Conservation (phyloP, 192 early-diverging fungal genomes). For the Obelidium mucronatum region DNA sequence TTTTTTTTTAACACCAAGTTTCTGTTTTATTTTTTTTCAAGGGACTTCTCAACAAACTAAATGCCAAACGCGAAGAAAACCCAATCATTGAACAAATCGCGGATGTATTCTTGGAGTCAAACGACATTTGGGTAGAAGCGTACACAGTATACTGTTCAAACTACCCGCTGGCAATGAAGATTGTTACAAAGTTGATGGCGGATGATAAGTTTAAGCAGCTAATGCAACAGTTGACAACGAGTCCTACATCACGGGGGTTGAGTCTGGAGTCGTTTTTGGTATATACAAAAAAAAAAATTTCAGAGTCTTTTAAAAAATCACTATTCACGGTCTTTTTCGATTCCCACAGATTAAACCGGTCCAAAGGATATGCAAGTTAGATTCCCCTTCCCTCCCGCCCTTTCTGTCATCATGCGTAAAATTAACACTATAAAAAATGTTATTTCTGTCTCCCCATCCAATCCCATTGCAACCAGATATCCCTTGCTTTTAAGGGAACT, state of each 20-base stretch:
- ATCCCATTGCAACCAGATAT: conserved; percentile 40
- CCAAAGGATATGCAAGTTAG: conserved; percentile 67
- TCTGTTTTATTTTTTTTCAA: conserved; percentile 10
- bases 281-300: too few species aligned
- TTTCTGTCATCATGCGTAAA: too few species aligned
- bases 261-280: conserved; percentile 67
- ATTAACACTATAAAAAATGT: not conserved
- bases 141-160: conserved; percentile 60
- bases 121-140: conserved; percentile 47
- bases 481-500: conserved; percentile 57
- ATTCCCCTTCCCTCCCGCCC: too few species aligned
- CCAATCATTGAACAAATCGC: conserved; percentile 52
- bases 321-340: too few species aligned
- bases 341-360: conserved; percentile 62
- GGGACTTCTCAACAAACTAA: conserved; percentile 46
- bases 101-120: conserved; percentile 9
- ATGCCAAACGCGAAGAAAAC: conserved; percentile 48
- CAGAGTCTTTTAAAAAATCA: too few species aligned
- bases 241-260: conserved; percentile 55
- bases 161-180: conserved; percentile 62
- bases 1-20: not conserved
- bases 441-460: too few species aligned
- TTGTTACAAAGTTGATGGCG: conserved; percentile 44
- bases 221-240: conserved; percentile 48
- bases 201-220: conserved; percentile 49